Conservation (phyloP, 208 protist species). For the Crithidia sp. region DNA sequence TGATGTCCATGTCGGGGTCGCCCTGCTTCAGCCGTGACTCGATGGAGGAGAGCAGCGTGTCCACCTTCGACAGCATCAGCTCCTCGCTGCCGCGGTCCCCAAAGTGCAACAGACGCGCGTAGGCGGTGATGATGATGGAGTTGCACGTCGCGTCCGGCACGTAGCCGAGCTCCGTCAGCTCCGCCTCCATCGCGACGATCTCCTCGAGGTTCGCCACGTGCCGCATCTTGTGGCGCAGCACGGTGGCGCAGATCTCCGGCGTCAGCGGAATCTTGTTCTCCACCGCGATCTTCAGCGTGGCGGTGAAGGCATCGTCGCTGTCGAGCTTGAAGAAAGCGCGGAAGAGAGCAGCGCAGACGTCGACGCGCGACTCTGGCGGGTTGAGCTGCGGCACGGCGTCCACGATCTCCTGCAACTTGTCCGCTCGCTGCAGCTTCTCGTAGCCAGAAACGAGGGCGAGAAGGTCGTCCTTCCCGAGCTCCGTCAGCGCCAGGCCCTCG, state of each 20-base stretch:
- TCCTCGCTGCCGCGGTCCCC: slow-evolving; percentile 84
- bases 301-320: slow-evolving; percentile 65
- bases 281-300: slow-evolving; percentile 56
- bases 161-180: slow-evolving; percentile 66
- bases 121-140: slow-evolving; percentile 87
- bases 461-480: slow-evolving; percentile 65
- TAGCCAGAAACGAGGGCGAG: slow-evolving; percentile 86
- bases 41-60: slow-evolving; percentile 86
- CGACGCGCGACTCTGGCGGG: slow-evolving; percentile 21
- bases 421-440: slow-evolving; percentile 64
- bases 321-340: slow-evolving; percentile 63
- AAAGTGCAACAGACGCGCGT: slow-evolving; percentile 85
- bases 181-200: slow-evolving; percentile 72
- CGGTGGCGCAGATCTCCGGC: slow-evolving; percentile 51
- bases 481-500: slow-evolving; percentile 48
- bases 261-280: slow-evolving; percentile 50
- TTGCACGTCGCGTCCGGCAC: slow-evolving; percentile 80
- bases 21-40: slow-evolving; percentile 84
- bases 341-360: slow-evolving; percentile 66
- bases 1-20: slow-evolving; percentile 88
- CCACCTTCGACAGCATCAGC: slow-evolving; percentile 89
- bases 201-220: slow-evolving; percentile 72
- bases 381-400: slow-evolving; percentile 36
- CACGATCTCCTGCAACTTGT: slow-evolving; percentile 67
- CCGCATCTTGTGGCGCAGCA: slow-evolving; percentile 80